A percentile compares a stretch with the other conserved stretches of the same genome.
phyloP scores from a whole-genome alignment of 345 rosid genomes.

The Populus tremula region DNA sequence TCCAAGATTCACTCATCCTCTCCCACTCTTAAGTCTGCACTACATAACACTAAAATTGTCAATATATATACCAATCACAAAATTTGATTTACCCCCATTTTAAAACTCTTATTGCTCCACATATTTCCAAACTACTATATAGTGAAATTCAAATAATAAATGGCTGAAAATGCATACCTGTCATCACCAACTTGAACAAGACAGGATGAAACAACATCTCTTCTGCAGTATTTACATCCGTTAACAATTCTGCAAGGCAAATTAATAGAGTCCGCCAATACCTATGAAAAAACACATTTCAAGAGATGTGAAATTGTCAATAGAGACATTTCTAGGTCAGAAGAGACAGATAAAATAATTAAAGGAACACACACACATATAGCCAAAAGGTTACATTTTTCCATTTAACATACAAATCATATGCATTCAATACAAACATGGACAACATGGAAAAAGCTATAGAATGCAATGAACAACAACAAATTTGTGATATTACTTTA shows the following conservation, averaged over 20 bases:
- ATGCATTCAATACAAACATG: neutral
- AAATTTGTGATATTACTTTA: constrained; percentile 16
- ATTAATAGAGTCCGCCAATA: constrained; percentile 28
- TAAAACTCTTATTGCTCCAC: neutral
- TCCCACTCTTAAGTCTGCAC: too few relatives aligned
- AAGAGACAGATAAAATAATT: neutral
- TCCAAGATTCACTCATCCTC: neutral
- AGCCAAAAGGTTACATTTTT: neutral
- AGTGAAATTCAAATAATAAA: too few relatives aligned
- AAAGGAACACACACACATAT: neutral
- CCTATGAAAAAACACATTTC: constrained; percentile 6
- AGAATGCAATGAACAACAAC: neutral
- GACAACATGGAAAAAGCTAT: neutral
- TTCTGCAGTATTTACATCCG: constrained; percentile 31
- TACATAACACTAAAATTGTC: neutral
- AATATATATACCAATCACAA: neutral
- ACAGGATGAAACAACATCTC: constrained; percentile 24
- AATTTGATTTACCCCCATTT: neutral
- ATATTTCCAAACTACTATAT: neutral
- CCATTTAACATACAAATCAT: neutral
- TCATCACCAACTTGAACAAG: constrained; percentile 24
- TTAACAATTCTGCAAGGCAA: constrained; percentile 34
- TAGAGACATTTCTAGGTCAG: neutral
- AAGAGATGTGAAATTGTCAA: neutral
- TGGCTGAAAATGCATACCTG: constrained; percentile 10